Conservation (phyloP, 306 rosid genomes). For the Quercus agrifolia region DNA sequence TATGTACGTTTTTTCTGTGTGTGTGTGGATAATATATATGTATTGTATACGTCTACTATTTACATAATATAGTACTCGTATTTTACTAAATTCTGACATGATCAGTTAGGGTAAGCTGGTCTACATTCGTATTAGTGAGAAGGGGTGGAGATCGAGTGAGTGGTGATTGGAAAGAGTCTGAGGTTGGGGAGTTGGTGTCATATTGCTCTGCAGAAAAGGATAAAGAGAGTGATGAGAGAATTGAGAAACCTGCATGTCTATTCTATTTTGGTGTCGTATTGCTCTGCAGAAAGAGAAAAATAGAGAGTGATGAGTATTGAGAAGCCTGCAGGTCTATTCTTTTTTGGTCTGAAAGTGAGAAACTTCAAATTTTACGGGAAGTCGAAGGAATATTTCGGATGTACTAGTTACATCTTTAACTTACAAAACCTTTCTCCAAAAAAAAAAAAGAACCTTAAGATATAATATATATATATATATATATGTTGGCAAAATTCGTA, state of each 20-base stretch:
- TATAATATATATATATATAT: too few relatives aligned
- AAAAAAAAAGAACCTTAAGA: too few relatives aligned
- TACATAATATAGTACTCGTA: too few relatives aligned
- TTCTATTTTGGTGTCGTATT: constrained; percentile 9
- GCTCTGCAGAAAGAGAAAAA: constrained; percentile 36
- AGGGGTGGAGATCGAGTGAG: constrained; percentile 25
- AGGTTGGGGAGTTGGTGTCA: constrained; percentile 78
- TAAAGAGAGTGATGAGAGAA: not conserved
- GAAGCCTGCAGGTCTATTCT: constrained; percentile 40
- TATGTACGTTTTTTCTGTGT: too few relatives aligned
- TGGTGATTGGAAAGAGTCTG: constrained; percentile 47
- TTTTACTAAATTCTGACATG: too few relatives aligned
- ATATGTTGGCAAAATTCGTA: too few relatives aligned
- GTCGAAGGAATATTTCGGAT: constrained; percentile 73
- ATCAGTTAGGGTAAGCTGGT: too few relatives aligned
- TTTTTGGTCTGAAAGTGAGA: constrained; percentile 17
- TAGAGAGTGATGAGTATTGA: not conserved
- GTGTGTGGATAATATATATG: too few relatives aligned
- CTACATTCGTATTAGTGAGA: not conserved
- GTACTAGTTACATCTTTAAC: constrained; percentile 56
- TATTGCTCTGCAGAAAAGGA: constrained; percentile 38
- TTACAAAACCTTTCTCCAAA: not conserved
- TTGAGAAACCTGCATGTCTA: constrained; percentile 45
- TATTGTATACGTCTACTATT: too few relatives aligned
- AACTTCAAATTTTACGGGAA: constrained; percentile 72